Base-by-base conservation (phyloP, 495 filamentous ascomycete genomes). In the Trichodelitschia bisporula region DNA sequence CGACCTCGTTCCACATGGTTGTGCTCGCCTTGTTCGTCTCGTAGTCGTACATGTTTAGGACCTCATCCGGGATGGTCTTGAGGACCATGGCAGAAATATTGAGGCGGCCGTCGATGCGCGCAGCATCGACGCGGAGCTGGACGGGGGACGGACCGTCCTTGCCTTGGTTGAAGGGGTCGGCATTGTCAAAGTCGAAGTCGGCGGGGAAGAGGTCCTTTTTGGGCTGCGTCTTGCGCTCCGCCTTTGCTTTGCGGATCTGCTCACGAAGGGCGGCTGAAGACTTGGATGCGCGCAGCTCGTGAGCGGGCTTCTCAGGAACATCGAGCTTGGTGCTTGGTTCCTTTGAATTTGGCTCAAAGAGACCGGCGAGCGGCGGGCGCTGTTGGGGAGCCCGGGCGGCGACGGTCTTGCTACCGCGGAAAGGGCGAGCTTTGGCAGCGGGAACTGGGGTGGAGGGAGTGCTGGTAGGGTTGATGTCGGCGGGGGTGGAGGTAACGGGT, bases 191-290 rank as follows among this genome's bases (percentile, higher is more conserved):
- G 26, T 43, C 41, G 28, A 40, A 44, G 10, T 23, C 21, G 2
- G 55, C 57, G 20, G 61, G 18, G 36, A 26, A 15, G 30, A 33
- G 12, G 32, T 37, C 9, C 21, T 20, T 1, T 11, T 32, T 16
- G 32, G 20, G 10, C 25, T 34, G 9, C 36, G 15, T 21, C 15
- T 28, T 1, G 33, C 67, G 66, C 20, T 82, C 80, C 8, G 82
- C 84, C 46, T 84, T 91, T 4, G 86, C 86, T 46, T 79, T 86
- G 26, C 83, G 80, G 42, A 97, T 93, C 34, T 76, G 78, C 29
- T 93, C 82, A 12, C 86, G 64, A 26, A 97, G 48, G 2, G 82
- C 72, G 20, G 63, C 61, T 2, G 86, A 93, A 1, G 80, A 76
- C 40, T 74, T 83, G 6, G 64, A 53, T 3, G 39, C 50, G 40